phyloP scores from a whole-genome alignment of 768 basidiomycete genomes.

The Phaeolepiota aurea region DNA sequence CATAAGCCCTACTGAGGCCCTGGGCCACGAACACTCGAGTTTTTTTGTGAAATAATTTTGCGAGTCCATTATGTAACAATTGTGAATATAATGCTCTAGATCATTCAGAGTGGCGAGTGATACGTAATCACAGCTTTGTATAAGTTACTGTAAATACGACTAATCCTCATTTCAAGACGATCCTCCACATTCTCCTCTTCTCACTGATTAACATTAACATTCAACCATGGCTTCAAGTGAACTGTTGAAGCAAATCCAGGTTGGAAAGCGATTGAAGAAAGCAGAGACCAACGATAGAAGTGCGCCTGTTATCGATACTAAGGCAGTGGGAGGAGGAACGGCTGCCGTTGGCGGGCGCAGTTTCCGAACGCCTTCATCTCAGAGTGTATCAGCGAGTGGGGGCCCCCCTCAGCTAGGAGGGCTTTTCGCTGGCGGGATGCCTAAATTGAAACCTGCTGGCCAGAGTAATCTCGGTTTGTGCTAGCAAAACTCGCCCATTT shows the following conservation, averaged over 20 bases:
- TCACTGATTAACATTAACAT: too few relatives aligned
- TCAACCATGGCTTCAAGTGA: slow-evolving; percentile 76
- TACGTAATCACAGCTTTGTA: too few relatives aligned
- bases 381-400: slow-evolving; percentile 18
- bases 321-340: slow-evolving; percentile 33
- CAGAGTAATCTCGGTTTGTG: slow-evolving; percentile 45
- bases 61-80: neutral
- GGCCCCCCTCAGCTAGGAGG: slow-evolving; percentile 76
- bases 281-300: slow-evolving; percentile 78
- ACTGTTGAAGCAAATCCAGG: slow-evolving; percentile 74
- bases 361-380: slow-evolving; percentile 7
- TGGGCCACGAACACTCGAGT: neutral
- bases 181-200: too few relatives aligned
- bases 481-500: too few relatives aligned
- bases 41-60: neutral
- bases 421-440: slow-evolving; percentile 87
- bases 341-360: slow-evolving; percentile 13
- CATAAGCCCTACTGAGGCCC: slow-evolving; percentile 66
- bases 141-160: too few relatives aligned
- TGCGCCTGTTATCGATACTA: slow-evolving; percentile 47
- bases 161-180: too few relatives aligned
- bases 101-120: too few relatives aligned
- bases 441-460: slow-evolving; percentile 80
- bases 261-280: slow-evolving; percentile 78
- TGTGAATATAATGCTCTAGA: too few relatives aligned